These are phyloP conservation scores for Xylaria sp. DNA, from an alignment of 2,329 filamentous ascomycete species.

Conservation along the genomic window DNA sequence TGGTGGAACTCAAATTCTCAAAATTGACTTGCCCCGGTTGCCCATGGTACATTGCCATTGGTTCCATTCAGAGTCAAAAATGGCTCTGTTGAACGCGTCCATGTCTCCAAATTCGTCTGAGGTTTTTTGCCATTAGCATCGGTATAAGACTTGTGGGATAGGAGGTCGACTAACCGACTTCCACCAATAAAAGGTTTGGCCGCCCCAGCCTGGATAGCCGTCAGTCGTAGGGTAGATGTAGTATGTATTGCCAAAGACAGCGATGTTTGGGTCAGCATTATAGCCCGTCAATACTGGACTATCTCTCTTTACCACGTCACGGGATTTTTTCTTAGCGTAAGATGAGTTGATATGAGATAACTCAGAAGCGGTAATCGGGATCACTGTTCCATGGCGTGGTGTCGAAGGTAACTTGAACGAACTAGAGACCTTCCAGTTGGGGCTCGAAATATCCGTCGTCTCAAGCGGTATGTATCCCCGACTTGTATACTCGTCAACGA, in stretches of 20 bases:
- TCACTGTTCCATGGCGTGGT: conserved; percentile 64
- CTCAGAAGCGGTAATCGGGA: conserved; percentile 61
- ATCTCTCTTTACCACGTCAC: conserved; percentile 31
- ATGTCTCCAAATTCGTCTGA: conserved; percentile 52
- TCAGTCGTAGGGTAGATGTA: conserved; percentile 61
- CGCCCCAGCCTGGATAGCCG: conserved; percentile 56
- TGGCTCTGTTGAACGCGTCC: conserved; percentile 54
- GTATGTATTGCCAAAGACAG: conserved; percentile 54
- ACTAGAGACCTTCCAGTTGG: conserved; percentile 58
- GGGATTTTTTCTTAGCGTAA: conserved; percentile 21
- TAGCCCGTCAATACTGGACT: conserved; percentile 49
- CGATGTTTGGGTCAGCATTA: conserved; percentile 44
- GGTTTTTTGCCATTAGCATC: background rate
- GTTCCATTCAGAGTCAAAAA: conserved; percentile 58
- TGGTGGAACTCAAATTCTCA: background rate
- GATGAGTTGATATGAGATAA: conserved; percentile 48
- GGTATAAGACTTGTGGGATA: background rate
- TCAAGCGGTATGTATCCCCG: conserved; percentile 65
- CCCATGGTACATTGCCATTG: conserved; percentile 68
- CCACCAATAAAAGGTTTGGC: conserved; percentile 60
- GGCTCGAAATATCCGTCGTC: conserved; percentile 59
- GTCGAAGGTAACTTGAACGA: conserved; percentile 59
- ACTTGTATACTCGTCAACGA: conserved; percentile 63
- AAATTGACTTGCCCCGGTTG: conserved; percentile 55
- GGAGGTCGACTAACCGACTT: conserved; percentile 47